Conservation (phyloP, 169 alveolate genomes). For the Cryptosporidium baileyi region DNA sequence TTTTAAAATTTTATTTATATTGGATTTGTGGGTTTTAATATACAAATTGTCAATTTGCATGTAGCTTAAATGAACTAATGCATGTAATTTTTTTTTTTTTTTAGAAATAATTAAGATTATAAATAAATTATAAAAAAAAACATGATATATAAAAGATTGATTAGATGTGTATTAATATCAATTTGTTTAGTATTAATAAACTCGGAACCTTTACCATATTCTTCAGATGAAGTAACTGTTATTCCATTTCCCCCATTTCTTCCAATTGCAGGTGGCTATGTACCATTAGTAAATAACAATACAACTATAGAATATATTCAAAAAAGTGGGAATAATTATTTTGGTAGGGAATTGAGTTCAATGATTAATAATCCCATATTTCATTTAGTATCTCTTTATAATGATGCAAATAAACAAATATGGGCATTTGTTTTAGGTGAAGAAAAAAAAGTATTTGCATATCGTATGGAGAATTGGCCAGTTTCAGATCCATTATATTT, state of each 20-base stretch:
- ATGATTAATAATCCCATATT: slow-evolving; percentile 9
- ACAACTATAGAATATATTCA: slow-evolving; percentile 26
- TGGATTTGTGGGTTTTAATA: no score
- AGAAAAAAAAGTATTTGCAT: slow-evolving; percentile 50
- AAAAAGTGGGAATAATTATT: slow-evolving; percentile 43
- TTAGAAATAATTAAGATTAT: no score
- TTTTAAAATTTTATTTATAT: no score
- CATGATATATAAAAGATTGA: not conserved
- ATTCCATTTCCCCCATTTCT: slow-evolving; percentile 56
- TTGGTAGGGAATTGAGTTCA: slow-evolving; percentile 6
- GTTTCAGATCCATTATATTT: slow-evolving; percentile 45
- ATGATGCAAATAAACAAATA: slow-evolving; percentile 18
- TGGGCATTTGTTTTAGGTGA: slow-evolving; percentile 54
- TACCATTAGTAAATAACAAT: not conserved
- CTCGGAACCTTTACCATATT: slow-evolving; percentile 50
- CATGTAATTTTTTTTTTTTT: no score
- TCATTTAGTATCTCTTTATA: not conserved
- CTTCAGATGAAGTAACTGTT: slow-evolving; percentile 53
- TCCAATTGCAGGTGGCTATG: slow-evolving; percentile 61
- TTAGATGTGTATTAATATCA: not conserved
- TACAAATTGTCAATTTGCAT: no score
- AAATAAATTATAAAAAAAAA: no score
- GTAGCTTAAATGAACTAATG: no score
- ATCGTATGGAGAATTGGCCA: slow-evolving; percentile 7
- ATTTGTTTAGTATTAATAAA: not conserved